Conservation (phyloP, 257 asterid genomes). For the Verbascum thapsus region DNA sequence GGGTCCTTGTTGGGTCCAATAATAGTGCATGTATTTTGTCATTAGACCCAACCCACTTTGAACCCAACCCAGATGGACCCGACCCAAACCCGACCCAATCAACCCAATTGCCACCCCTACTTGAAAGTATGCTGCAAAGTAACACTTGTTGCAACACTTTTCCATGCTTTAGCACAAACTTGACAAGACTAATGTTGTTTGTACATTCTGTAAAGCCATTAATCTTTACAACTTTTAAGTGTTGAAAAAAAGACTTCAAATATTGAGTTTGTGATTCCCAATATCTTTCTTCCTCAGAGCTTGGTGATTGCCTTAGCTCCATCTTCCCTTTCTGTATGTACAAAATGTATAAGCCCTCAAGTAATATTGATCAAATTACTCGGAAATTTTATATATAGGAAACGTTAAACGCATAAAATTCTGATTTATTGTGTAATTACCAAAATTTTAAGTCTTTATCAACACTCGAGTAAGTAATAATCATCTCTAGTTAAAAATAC, state of each 20-base stretch:
- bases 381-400: too few species aligned
- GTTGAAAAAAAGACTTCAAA: constrained; percentile 55
- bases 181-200: constrained; percentile 60
- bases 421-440: too few species aligned
- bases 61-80: too few species aligned
- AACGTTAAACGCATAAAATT: too few species aligned
- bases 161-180: constrained; percentile 73
- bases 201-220: constrained; percentile 66
- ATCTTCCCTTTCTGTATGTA: constrained; percentile 58
- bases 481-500: too few species aligned
- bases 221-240: constrained; percentile 62
- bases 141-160: constrained; percentile 57
- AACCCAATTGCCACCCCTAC: too few species aligned
- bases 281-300: constrained; percentile 62
- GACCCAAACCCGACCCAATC: too few species aligned
- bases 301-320: constrained; percentile 57
- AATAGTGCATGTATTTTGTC: too few species aligned
- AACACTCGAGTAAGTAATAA: too few species aligned
- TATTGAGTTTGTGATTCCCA: constrained; percentile 77
- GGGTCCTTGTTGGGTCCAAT: too few species aligned
- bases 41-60: too few species aligned
- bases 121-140: constrained; percentile 36
- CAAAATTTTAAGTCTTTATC: too few species aligned
- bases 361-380: not conserved
- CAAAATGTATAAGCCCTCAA: not conserved